These are phyloP conservation scores for Tricholoma sp. DNA, from an alignment of 768 basidiomycete species.

Conservation along the genomic window DNA sequence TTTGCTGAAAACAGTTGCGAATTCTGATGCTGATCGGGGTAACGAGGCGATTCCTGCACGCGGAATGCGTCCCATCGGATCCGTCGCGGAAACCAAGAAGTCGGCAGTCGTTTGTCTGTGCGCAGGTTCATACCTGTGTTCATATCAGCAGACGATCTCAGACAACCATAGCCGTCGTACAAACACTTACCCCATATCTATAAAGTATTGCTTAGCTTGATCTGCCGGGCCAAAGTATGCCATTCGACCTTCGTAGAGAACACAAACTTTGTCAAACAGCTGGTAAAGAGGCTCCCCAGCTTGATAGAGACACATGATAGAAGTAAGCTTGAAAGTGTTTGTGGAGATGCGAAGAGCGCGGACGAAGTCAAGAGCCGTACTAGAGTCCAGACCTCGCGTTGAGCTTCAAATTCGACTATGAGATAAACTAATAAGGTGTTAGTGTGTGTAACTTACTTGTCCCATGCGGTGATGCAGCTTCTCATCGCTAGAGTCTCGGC, in stretches of 20 bases:
- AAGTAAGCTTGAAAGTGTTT: slow-evolving; percentile 48
- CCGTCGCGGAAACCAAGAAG: slow-evolving; percentile 50
- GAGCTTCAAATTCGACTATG: slow-evolving; percentile 33
- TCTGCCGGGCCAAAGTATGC: slow-evolving; percentile 69
- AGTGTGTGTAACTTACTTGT: slow-evolving; percentile 48
- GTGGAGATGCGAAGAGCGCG: slow-evolving; percentile 61
- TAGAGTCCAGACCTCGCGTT: slow-evolving; percentile 51
- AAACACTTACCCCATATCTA: slow-evolving; percentile 41
- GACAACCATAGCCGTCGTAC: no score
- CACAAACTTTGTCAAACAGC: slow-evolving; percentile 76
- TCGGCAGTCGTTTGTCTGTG: slow-evolving; percentile 31
- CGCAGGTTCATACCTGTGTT: slow-evolving; percentile 45
- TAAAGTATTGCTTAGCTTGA: slow-evolving; percentile 66
- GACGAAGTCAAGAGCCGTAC: slow-evolving; percentile 40
- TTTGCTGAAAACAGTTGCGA: slow-evolving; percentile 41
- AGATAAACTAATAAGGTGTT: background rate
- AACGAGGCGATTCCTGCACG: slow-evolving; percentile 36
- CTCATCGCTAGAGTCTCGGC: slow-evolving; percentile 60
- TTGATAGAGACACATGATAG: slow-evolving; percentile 83
- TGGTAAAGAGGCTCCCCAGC: slow-evolving; percentile 65
- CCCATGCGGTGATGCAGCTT: slow-evolving; percentile 69
- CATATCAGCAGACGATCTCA: background rate
- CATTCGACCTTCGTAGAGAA: slow-evolving; percentile 70
- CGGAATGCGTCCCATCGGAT: slow-evolving; percentile 54
- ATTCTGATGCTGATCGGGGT: slow-evolving; percentile 54